Evolutionary conservation across 345 rosid species (phyloP).

Genomic region (Sisymbrium irio): DNA sequence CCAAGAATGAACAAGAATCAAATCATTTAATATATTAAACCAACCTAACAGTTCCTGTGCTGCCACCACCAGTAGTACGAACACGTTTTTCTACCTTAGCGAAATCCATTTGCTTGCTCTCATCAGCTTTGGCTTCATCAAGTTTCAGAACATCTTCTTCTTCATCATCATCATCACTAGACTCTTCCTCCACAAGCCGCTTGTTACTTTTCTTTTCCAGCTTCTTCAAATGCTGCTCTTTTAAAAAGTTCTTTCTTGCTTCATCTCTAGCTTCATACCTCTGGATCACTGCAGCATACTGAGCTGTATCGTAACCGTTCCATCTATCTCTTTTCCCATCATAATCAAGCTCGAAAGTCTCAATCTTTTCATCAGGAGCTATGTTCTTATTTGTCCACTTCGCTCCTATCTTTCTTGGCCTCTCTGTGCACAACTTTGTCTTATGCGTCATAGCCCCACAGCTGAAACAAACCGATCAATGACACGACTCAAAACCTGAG

Average conservation of each 20-base stretch:
- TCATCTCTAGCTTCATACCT: slow-evolving; percentile 72
- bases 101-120: slow-evolving; percentile 88
- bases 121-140: slow-evolving; percentile 83
- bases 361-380: slow-evolving; percentile 81
- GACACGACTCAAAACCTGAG: neutral
- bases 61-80: slow-evolving; percentile 89
- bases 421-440: slow-evolving; percentile 64
- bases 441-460: slow-evolving; percentile 87
- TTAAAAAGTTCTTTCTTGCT: slow-evolving; percentile 58
- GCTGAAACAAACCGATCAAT: slow-evolving; percentile 28
- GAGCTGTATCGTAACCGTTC: slow-evolving; percentile 69
- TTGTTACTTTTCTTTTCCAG: slow-evolving; percentile 58
- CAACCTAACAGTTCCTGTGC: slow-evolving; percentile 74
- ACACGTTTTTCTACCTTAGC: slow-evolving; percentile 95
- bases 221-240: slow-evolving; percentile 72
- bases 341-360: slow-evolving; percentile 68
- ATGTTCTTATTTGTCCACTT: slow-evolving; percentile 65
- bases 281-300: slow-evolving; percentile 58
- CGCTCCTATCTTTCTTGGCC: slow-evolving; percentile 71
- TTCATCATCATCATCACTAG: slow-evolving; percentile 38
- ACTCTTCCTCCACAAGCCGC: slow-evolving; percentile 14
- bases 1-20: neutral
- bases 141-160: slow-evolving; percentile 59
- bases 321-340: slow-evolving; percentile 87
- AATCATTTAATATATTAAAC: neutral